Evolutionary conservation across 2,329 filamentous ascomycete genomes (phyloP), one percentile per base, ranked within the genome.

Genomic region (Xylariaceae sp.): DNA sequence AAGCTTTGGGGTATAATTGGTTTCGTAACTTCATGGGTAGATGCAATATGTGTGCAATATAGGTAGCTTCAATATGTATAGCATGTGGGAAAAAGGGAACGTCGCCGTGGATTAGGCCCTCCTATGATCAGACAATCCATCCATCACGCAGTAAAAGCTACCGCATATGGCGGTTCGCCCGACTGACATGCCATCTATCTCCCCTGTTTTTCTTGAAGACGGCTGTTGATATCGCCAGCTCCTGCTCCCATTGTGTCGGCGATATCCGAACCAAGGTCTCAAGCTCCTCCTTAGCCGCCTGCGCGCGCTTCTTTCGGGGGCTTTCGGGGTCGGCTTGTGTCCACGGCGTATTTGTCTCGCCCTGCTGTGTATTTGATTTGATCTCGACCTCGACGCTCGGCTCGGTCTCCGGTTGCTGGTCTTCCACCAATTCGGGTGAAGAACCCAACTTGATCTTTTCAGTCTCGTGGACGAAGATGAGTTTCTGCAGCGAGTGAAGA

Each of bases 391-490:
- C 62, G n/a, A 59, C 35, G 27, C 54, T 60, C 32, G 58, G 19
- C 11, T 59, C 60, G 41, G 63, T 52, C 43, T 51, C 54, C 35
- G 46, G 32, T 35, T 56, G 57, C 32, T 55, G 60, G 35, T 70
- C 68, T 50, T 68, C 67, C 1, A 67, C 49, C 1, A 70, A 59
- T 27, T 64, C 59, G 6, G 67, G 60, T 11, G 58, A 51, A 5
- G 57, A 50, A 7, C 65, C 64, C 5, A 64, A 54, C n/a, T 61
- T 60, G 42, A 61, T 42, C 32, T 62, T 59, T 6, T 69, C 65
- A 4, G 65, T 62, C 37, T 59, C 62, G 47, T 69, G 64, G 19
- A 69, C 68, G 46, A 70, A 69, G 51, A 66, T 66, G n/a, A 70
- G 59, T 56, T 64, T 65, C 46, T 68, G 51, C 5, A 70, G 42